Evolutionary conservation across 164 flowering plant species (phyloP), one percentile per base, ranked within the genome.

Genomic region (Piper betle): DNA sequence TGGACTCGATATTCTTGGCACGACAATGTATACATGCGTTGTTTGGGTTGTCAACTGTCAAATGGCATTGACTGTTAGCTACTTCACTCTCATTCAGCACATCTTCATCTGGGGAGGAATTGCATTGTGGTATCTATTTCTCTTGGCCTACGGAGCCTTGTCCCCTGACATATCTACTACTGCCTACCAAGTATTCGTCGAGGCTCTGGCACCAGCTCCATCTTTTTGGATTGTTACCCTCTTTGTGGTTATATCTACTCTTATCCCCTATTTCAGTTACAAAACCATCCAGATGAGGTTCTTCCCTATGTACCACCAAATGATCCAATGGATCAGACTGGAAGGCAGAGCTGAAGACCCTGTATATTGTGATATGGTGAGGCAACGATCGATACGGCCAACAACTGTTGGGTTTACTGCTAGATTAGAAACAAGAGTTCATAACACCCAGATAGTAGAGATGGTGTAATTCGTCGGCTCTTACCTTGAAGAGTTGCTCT

Each of bases 51-150:
- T 86, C 18, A 89, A 87, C 60, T 85, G 89, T 72, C 97, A 87
- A 69, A 82, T 87, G 84, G 92, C 87, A 6, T 69, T 85, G 11
- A 72, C 84, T 39, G 69, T 85, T 57, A 87, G 78, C 79, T 90
- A 84, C 79, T 85, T 90, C 85, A 90, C 97, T 59, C 85, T 84
- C 88, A 83, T 90, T 64, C 97, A 90, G 48, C 97, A 90, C 62
- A 59, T 84, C 56, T 80, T 87, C 83, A 84, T 87, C 53, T 90
- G 97, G 97, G 95, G 97, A 38, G 81, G 92, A 71, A 79, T 87
- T 39, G 72, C 68, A 48, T 69, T 78, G 20, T 90, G 97, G 97
- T 85, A 87, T 52, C 61, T 77, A 25, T 90, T 90, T 66, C 53
- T 90, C 37, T 52, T 82, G 2, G 60, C 81, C 4, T 87, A 84